phyloP scores from a whole-genome alignment of 2,329 filamentous ascomycete species.

The Penicillium sp. region DNA sequence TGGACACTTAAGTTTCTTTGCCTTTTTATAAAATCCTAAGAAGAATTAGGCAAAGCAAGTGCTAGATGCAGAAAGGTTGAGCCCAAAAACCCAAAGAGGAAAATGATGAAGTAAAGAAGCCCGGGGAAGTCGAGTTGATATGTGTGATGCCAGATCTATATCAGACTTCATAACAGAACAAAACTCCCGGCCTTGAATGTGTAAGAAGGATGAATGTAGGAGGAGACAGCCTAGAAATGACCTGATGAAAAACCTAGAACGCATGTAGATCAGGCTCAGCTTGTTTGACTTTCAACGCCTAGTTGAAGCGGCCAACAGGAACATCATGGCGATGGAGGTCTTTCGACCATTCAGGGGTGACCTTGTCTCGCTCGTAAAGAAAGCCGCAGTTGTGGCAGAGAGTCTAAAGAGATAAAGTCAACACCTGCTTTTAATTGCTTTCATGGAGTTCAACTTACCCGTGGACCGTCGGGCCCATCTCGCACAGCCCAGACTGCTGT shows the following conservation, averaged over 20 bases:
- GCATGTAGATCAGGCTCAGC: background rate
- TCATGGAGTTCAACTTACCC: constrained; percentile 53
- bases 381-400: constrained; percentile 92
- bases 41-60: background rate
- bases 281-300: background rate
- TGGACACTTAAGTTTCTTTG: background rate
- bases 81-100: background rate
- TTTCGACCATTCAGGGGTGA: constrained; percentile 70
- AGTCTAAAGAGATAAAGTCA: constrained; percentile 50
- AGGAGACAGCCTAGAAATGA: background rate
- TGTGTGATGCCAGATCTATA: background rate
- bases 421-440: constrained; percentile 2
- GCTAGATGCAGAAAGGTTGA: background rate
- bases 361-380: constrained; percentile 79
- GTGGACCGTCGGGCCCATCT: constrained; percentile 78
- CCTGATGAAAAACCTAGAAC: background rate
- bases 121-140: background rate
- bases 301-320: constrained; percentile 33
- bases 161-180: background rate
- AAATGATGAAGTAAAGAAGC: background rate
- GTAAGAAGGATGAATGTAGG: constrained; percentile 5
- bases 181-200: constrained; percentile 1
- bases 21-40: background rate
- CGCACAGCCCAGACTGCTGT: constrained; percentile 90
- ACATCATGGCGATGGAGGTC: constrained; percentile 56